Evolutionary conservation across 768 basidiomycete species (phyloP), one percentile per base, ranked within the genome.

Genomic region (Mycena albidolilacea): DNA sequence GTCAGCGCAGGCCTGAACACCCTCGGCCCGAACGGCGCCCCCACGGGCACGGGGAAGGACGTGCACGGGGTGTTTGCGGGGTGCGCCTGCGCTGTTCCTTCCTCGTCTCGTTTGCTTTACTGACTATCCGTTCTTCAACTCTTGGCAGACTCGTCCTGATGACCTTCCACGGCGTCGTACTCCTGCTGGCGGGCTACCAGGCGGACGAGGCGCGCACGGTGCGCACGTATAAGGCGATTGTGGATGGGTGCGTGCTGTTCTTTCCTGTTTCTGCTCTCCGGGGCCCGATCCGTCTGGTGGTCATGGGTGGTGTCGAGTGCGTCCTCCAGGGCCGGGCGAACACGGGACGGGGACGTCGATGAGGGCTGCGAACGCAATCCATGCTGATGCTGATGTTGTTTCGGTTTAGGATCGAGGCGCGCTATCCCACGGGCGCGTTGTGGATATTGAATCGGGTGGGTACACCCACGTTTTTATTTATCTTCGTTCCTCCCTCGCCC

Each of bases 41-140:
- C 11, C n/a, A 43, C 41, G 7, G 39, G 92, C 8, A 85, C 87
- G 3, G 89, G 89, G 76, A 82, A 83, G 5, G 95, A 95, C 73
- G 90, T 93, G 1, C 95, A 96, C 82, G 84, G 90, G 8, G 90
- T 93, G 12, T 95, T 95, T 78, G 87, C 94, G 30, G 92, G 93
- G 92, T 93, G 71, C 44, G 90, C 81, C 30, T 57, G 43, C 48
- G 64, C 14, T 74, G 17, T 23, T 35, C 14, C 38, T 39, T 35
- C 52, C 41, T 7, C 7, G 30, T 30, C 7, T n/a, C n/a, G n/a
- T n/a, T n/a, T 35, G 11, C 46, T 35, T 55, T 15, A 12, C 30
- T 30, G 17, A 17, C 12, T 55, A 1, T 17, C 35, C 12, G 3
- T 21, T n/a, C n/a, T 4, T n/a, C 7, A 3, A 52, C 14, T 21